These are phyloP conservation scores for Emmonsia crescens DNA, from an alignment of 2,329 filamentous ascomycete species.

Conservation along the genomic window DNA sequence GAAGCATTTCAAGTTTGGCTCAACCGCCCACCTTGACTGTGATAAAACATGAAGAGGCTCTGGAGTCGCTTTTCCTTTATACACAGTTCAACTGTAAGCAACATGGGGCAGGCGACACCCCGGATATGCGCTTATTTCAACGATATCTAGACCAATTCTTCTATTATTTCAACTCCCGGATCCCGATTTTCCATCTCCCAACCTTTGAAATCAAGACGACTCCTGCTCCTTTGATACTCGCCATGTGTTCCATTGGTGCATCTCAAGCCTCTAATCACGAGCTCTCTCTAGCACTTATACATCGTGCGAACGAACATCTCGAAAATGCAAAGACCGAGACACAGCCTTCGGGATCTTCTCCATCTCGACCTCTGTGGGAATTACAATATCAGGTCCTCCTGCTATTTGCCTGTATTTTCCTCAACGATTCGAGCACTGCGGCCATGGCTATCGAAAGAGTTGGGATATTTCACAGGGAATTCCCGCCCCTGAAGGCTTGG, in stretches of 20 bases:
- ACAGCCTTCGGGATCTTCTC: no score
- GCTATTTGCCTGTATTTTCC: not conserved
- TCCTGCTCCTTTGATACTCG: constrained; percentile 22
- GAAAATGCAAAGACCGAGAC: not conserved
- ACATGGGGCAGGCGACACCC: not conserved
- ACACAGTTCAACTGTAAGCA: not conserved
- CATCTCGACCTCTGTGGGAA: not conserved
- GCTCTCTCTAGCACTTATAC: not conserved
- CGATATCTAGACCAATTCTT: constrained; percentile 23
- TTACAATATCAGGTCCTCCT: not conserved
- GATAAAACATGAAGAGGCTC: not conserved
- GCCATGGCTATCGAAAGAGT: not conserved
- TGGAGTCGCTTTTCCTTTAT: not conserved
- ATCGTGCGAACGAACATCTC: not conserved
- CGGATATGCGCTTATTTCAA: constrained; percentile 13
- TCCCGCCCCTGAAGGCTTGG: not conserved
- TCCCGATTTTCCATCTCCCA: constrained; percentile 25
- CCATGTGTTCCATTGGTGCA: constrained; percentile 29
- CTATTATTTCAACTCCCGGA: constrained; percentile 24
- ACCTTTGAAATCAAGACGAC: constrained; percentile 19
- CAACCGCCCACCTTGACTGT: not conserved
- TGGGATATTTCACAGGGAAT: not conserved
- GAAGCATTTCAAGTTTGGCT: not conserved
- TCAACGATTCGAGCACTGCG: not conserved
- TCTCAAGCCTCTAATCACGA: not conserved